Evolutionary conservation across 306 rosid species (phyloP).

Genomic region (Prunus salicina): DNA sequence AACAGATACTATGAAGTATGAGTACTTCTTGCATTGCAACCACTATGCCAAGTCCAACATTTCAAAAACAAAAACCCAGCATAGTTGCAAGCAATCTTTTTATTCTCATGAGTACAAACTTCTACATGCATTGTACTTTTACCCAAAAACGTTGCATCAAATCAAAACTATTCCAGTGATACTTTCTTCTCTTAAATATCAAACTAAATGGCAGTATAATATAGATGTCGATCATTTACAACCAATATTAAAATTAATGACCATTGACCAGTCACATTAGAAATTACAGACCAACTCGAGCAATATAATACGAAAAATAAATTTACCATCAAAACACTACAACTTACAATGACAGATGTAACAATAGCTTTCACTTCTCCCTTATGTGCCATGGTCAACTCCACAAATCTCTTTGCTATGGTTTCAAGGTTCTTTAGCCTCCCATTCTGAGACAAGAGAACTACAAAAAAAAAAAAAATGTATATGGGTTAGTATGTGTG

Average conservation of each 20-base stretch:
- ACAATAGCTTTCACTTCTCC: slow-evolving; percentile 88
- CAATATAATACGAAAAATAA: background rate
- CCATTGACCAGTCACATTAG: background rate
- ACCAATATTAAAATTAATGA: background rate
- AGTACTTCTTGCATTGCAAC: background rate
- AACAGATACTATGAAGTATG: background rate
- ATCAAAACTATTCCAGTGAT: background rate
- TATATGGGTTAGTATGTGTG: background rate
- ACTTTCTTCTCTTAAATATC: background rate
- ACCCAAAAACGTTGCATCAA: slow-evolving; percentile 1
- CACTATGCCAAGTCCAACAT: background rate
- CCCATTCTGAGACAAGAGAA: slow-evolving; percentile 65
- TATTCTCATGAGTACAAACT: background rate
- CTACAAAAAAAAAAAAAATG: slow-evolving; percentile 34
- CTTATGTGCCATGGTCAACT: slow-evolving; percentile 86
- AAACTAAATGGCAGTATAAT: background rate
- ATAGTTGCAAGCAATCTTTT: background rate
- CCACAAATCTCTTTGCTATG: slow-evolving; percentile 66
- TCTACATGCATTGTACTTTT: background rate
- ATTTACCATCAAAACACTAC: background rate
- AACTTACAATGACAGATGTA: slow-evolving; percentile 83
- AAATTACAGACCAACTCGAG: background rate
- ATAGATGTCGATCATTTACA: background rate
- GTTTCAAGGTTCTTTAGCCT: slow-evolving; percentile 67
- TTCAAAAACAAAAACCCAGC: background rate